Base-by-base conservation (phyloP, 23 red algal genomes). In the Cyanidioschyzon merolae region DNA sequence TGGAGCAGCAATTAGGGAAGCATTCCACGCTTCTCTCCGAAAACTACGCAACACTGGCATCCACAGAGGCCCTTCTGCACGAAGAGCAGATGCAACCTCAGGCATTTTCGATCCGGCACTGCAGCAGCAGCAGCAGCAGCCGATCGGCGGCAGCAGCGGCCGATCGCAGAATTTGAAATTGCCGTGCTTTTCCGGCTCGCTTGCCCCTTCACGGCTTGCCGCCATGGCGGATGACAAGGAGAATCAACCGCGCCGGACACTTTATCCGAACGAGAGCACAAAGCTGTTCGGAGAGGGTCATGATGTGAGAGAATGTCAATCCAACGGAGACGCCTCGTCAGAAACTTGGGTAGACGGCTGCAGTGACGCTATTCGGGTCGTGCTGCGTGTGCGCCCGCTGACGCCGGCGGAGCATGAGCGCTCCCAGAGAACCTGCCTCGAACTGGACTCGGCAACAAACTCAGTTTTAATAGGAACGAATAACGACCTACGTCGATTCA, bases 311-410 rank as follows among this genome's bases (percentile, higher is more conserved):
- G n/a, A n/a, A n/a, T n/a, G 45, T 15, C 21, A 21, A 21, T 54
- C 45, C 7, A 54, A 21, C 45, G 45, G 21, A 15, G 45, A 7
- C 21, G 45, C 45, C 21, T 54, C 45, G 45, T 54, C 7, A 15
- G 7, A 7, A 54, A 54, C 12, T 15, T 15, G 21, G 45, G 45
- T 21, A 7, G 45, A 54, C 45, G 45, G 45, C 45, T 7, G 12
- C 12, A 54, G 45, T 54, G 45, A 71, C 63, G 63, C 63, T 32
- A 35, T 71, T 25, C 21, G 63, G 32, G 63, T 71, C 12, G n/a
- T 71, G 63, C n/a, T 71, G 63, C 63, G 63, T 3, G 63, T 71
- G 16, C 63, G 63, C n/a, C 63, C 63, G 32, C n/a, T 71, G 63
- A 32, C 63, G n/a, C 21, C 21, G 3, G 12, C 32, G 63, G 63